phyloP scores from a whole-genome alignment of 1,284 basidiomycete species.

The Calocybe gambosa region DNA sequence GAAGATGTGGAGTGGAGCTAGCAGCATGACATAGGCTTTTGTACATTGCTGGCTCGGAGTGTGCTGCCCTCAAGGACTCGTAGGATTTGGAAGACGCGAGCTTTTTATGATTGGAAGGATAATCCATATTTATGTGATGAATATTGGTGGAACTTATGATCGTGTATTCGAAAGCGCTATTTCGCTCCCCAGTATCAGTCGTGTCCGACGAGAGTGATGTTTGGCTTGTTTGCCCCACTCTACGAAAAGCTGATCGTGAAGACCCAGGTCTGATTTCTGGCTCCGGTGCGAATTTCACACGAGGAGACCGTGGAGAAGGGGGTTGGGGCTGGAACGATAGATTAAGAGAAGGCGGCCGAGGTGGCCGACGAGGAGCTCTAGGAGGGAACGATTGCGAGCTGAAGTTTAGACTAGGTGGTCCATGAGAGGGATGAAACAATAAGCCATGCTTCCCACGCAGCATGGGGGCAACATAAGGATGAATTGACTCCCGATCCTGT shows the following conservation, averaged over 20 bases:
- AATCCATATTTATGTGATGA: background rate
- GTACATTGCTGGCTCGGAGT: conserved; percentile 14
- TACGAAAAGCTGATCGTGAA: conserved; percentile 1
- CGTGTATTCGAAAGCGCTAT: background rate
- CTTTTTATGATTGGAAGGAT: background rate
- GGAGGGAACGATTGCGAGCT: background rate
- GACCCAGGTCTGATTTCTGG: conserved; percentile 8
- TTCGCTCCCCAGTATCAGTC: background rate
- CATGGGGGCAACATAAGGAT: background rate
- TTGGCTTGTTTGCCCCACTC: background rate
- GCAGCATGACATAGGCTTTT: conserved; percentile 18
- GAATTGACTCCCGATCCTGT: background rate
- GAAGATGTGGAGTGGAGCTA: conserved; percentile 24
- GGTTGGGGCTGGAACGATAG: conserved; percentile 12
- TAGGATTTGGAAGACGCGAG: background rate
- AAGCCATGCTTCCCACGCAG: conserved; percentile 13
- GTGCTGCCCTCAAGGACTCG: conserved; percentile 12
- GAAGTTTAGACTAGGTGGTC: conserved; percentile 12
- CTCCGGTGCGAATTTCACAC: conserved; percentile 16
- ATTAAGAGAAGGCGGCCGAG: conserved; percentile 24
- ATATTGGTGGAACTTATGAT: background rate
- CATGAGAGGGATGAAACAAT: conserved; percentile 13
- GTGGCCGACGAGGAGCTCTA: conserved; percentile 18
- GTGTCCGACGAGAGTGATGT: background rate
- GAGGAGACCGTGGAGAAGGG: conserved; percentile 11